Evolutionary conservation across 2,329 filamentous ascomycete species (phyloP).

Genomic region (Scopulariopsis brevicaulis): DNA sequence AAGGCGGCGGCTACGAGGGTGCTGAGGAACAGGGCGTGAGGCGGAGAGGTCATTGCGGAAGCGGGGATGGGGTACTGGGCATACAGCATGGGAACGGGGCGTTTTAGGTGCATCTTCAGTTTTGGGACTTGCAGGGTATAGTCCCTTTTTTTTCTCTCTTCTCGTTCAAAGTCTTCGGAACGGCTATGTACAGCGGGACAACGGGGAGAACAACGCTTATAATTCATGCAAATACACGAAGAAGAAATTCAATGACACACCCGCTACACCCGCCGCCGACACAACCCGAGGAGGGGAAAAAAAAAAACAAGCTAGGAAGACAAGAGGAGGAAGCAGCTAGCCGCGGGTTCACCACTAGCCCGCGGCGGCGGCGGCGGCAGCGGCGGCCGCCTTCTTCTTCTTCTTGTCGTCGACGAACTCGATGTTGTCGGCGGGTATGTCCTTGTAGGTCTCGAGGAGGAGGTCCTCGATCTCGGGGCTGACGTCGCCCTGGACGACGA

Average conservation of each 20-base stretch:
- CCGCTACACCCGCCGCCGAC: background rate
- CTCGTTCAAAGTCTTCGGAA: background rate
- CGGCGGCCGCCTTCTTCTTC: conserved; percentile 44
- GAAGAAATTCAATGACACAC: background rate
- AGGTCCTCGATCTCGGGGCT: conserved; percentile 92
- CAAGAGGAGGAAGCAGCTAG: background rate
- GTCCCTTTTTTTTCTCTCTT: background rate
- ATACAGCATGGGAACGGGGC: background rate
- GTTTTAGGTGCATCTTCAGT: background rate
- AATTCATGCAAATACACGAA: background rate
- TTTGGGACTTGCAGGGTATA: background rate
- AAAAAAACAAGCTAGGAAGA: background rate
- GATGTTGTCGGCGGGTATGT: conserved; percentile 90
- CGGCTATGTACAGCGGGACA: background rate
- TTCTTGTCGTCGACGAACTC: conserved; percentile 95
- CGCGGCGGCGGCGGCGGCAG: background rate
- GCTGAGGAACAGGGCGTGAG: conserved; percentile 30
- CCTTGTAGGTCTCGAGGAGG: conserved; percentile 75
- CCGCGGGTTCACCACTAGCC: background rate
- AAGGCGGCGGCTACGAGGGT: conserved; percentile 29
- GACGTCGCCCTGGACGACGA: conserved; percentile 94
- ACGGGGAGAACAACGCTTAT: background rate
- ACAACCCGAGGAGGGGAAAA: too few species aligned
- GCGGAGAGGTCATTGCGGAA: background rate
- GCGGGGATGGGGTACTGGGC: background rate